Evolutionary conservation across 768 basidiomycete species (phyloP).

Genomic region (Tubosaeta sp.): DNA sequence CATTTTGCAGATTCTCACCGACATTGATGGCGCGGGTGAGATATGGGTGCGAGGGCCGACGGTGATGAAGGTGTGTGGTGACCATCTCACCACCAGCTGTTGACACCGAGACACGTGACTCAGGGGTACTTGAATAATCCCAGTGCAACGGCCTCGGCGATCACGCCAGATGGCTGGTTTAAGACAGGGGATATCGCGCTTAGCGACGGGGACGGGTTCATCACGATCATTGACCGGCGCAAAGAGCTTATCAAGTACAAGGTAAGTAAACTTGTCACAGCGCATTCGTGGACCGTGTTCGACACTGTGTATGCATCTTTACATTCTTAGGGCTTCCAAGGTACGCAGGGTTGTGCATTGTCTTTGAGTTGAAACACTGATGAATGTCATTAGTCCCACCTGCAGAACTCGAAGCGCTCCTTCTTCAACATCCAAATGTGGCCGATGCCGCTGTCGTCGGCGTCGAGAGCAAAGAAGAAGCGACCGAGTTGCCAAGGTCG

Average conservation of each 20-base stretch:
- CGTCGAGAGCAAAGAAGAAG: constrained; percentile 57
- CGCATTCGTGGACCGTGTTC: background rate
- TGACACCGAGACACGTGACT: background rate
- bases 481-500: constrained; percentile 81
- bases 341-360: constrained; percentile 27
- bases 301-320: background rate
- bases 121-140: constrained; percentile 76
- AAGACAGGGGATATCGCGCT: constrained; percentile 83
- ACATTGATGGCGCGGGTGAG: constrained; percentile 56
- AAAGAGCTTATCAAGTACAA: constrained; percentile 81
- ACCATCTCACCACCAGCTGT: background rate
- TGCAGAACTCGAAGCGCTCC: constrained; percentile 76
- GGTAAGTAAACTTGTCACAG: constrained; percentile 19
- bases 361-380: background rate
- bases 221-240: constrained; percentile 67
- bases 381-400: constrained; percentile 59
- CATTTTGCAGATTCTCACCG: constrained; percentile 20
- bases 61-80: constrained; percentile 65
- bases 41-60: constrained; percentile 76
- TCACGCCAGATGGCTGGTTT: constrained; percentile 77
- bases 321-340: constrained; percentile 64
- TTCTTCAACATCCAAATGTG: constrained; percentile 70
- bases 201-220: constrained; percentile 66
- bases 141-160: constrained; percentile 61
- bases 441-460: constrained; percentile 83